Conservation (phyloP, 768 basidiomycete species). For the Phaffia tasmanica region DNA sequence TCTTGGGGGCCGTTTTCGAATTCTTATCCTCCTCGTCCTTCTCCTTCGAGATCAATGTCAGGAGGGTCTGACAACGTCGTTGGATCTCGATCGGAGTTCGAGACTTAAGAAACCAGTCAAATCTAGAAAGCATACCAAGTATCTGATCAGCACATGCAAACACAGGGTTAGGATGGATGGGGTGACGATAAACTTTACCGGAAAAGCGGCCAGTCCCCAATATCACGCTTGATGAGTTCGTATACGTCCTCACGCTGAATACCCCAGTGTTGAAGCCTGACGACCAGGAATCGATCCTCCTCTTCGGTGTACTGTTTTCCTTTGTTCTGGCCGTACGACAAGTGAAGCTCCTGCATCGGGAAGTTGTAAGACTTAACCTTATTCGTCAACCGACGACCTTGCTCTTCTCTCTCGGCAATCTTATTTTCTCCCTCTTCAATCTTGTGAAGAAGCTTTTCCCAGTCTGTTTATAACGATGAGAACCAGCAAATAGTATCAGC, state of each 20-base stretch:
- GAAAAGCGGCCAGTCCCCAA: slow-evolving; percentile 92
- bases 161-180: neutral
- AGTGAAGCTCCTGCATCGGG: slow-evolving; percentile 94
- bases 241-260: slow-evolving; percentile 74
- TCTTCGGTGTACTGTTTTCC: slow-evolving; percentile 95
- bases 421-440: slow-evolving; percentile 82
- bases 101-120: slow-evolving; percentile 98
- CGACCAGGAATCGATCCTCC: slow-evolving; percentile 89
- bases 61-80: slow-evolving; percentile 71
- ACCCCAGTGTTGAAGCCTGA: slow-evolving; percentile 78
- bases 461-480: slow-evolving; percentile 44
- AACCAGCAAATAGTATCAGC: neutral
- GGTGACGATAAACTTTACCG: slow-evolving; percentile 40
- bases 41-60: slow-evolving; percentile 89
- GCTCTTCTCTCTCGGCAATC: slow-evolving; percentile 63
- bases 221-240: slow-evolving; percentile 90
- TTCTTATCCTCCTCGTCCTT: slow-evolving; percentile 46
- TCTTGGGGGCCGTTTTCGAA: slow-evolving; percentile 49
- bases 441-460: slow-evolving; percentile 67
- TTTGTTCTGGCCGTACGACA: slow-evolving; percentile 84
- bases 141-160: neutral
- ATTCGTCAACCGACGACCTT: slow-evolving; percentile 56
- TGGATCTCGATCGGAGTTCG: slow-evolving; percentile 78
- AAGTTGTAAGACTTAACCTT: slow-evolving; percentile 74
- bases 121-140: slow-evolving; percentile 37